Percentiles rank a stretch among this genome's conserved stretches.
Evolutionary conservation across 306 rosid genomes (phyloP).

Genomic region (Casuarina glauca): DNA sequence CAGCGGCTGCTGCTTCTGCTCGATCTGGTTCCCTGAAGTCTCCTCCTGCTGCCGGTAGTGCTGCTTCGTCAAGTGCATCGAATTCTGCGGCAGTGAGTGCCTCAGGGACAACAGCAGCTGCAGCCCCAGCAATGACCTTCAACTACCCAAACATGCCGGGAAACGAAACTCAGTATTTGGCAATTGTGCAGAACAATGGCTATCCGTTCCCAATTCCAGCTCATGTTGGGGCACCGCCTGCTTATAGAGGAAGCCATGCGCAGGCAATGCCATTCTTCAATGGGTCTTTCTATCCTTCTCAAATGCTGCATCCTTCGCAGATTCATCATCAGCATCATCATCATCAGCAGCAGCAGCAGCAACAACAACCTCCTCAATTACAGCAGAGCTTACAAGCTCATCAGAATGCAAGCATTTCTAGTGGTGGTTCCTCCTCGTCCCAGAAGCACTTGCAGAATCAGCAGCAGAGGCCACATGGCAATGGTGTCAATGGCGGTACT

Average conservation of each 20-base stretch:
- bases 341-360: conserved; percentile 55
- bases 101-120: conserved; percentile 42
- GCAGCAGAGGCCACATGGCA: conserved; percentile 64
- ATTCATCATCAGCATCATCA: conserved; percentile 58
- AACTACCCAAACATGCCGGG: conserved; percentile 76
- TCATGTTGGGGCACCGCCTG: conserved; percentile 82
- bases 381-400: conserved; percentile 73
- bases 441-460: conserved; percentile 86
- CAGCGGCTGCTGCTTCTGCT: conserved; percentile 70
- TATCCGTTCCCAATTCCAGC: conserved; percentile 85
- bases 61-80: conserved; percentile 41
- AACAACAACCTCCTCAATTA: conserved; percentile 56
- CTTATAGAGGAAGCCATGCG: conserved; percentile 77
- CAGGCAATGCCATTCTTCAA: conserved; percentile 80
- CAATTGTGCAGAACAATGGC: conserved; percentile 83
- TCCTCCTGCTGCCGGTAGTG: conserved; percentile 51
- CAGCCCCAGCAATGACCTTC: conserved; percentile 81
- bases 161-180: conserved; percentile 83
- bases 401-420: conserved; percentile 67
- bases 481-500: conserved; percentile 43
- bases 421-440: conserved; percentile 77
- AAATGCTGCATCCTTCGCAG: conserved; percentile 86
- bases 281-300: conserved; percentile 84
- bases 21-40: conserved; percentile 78
- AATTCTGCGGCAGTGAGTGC: conserved; percentile 41